Base-by-base conservation (phyloP, 2,329 filamentous ascomycete genomes). In the Neonectria sp. region DNA sequence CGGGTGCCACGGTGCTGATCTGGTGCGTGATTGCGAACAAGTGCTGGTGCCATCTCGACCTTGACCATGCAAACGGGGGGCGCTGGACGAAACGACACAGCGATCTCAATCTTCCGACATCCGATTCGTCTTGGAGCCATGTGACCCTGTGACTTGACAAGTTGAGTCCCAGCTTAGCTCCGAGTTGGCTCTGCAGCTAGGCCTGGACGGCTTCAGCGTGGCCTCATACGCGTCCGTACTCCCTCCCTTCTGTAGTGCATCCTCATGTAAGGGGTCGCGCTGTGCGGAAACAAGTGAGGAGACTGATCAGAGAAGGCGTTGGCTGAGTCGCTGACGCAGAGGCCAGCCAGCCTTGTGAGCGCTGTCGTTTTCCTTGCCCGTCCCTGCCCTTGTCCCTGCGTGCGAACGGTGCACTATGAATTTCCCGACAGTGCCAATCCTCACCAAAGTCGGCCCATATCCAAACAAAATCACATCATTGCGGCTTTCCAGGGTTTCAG, bases 391-490 rank as follows among this genome's bases (percentile, higher is more conserved):
- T 15, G 45, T 46, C n/a, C 49, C 49, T 52, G 49, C 27, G 17
- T 40, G 29, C 5, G 29, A 17, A 31, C 27, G 24, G 27, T 25
- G 46, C 46, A 27, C 13, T 3, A 24, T 24, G 24, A 27, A 48
- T 48, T 25, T 61, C 70, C 53, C 62, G 62, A 71, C 70, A 69
- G 59, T 63, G n/a, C 68, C 57, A 51, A 59, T 45, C 46, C 21
- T 67, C 61, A 67, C 59, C 68, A 45, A 65, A 27, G 53, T 35
- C 62, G 48, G 46, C 46, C 62, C 62, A 60, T 71, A 35, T 24
- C 25, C 52, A 56, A 60, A 64, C 17, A 25, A 59, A 49, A 48
- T 40, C 55, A 52, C 67, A 33, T 46, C 43, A 59, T 68, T 45
- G 21, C 46, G 45, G 27, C 25, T 62, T 40, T 40, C 33, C 29